A percentile compares a stretch with the other conserved stretches of the same genome.
Evolutionary conservation across 164 flowering plant genomes (phyloP).

Genomic region (Vitis labrusca): DNA sequence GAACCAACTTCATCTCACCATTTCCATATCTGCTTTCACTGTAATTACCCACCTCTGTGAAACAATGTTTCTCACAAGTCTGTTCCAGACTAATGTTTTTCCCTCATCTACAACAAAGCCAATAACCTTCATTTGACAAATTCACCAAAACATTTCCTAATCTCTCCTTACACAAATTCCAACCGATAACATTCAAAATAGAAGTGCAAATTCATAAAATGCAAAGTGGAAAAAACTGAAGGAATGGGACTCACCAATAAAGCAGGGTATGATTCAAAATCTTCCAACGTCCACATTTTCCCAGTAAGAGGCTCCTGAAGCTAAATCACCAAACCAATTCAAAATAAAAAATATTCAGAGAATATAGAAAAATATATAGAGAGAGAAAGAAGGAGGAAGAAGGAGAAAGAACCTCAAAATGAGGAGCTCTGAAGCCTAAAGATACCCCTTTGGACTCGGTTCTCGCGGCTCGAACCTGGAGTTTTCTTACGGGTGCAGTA

Average conservation of each 20-base stretch:
- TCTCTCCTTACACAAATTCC: too few species aligned
- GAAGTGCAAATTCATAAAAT: neutral
- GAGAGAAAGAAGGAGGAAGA: conserved; percentile 1
- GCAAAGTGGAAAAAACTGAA: neutral
- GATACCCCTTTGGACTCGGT: conserved; percentile 64
- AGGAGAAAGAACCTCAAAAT: conserved; percentile 55
- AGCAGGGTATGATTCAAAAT: conserved; percentile 81
- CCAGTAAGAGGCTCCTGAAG: conserved; percentile 93
- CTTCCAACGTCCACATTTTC: conserved; percentile 74
- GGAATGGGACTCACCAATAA: conserved; percentile 53
- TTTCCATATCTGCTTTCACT: too few species aligned
- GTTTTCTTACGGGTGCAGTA: conserved; percentile 23
- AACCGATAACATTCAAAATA: neutral
- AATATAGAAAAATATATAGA: neutral
- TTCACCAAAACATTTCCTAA: too few species aligned
- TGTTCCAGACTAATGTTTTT: neutral
- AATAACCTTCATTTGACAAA: too few species aligned
- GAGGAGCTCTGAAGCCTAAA: conserved; percentile 76
- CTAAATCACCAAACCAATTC: conserved; percentile 27
- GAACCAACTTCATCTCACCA: too few species aligned
- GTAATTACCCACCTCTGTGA: too few species aligned
- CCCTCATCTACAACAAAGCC: too few species aligned
- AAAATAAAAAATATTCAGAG: neutral
- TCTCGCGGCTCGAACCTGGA: conserved; percentile 64
- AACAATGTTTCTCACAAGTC: too few species aligned